A percentile compares a stretch with the other conserved stretches of the same genome.
Evolutionary conservation across 2,329 filamentous ascomycete species (phyloP).

Genomic region (Coniella lustricola): DNA sequence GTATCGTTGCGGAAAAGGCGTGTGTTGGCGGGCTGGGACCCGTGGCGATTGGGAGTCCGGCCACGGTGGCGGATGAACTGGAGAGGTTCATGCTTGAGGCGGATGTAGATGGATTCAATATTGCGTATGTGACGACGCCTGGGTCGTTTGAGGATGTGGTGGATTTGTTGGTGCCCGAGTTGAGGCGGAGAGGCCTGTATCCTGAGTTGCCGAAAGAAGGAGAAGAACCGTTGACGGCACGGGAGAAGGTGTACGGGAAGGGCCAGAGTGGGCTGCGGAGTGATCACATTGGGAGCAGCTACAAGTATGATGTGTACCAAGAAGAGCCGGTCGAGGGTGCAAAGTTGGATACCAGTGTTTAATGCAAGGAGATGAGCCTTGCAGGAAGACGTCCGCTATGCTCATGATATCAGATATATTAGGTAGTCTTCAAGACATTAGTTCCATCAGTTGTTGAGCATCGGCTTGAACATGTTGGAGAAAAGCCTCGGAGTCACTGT

Average conservation of each 20-base stretch:
- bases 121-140: conserved; percentile 42
- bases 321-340: conserved; percentile 34
- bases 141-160: conserved; percentile 46
- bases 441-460: too few relatives aligned
- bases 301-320: conserved; percentile 56
- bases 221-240: conserved; percentile 37
- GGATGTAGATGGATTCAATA: conserved; percentile 27
- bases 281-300: conserved; percentile 52
- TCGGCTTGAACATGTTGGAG: too few relatives aligned
- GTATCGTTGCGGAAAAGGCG: conserved; percentile 37
- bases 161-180: conserved; percentile 40
- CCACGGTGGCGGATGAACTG: conserved; percentile 39
- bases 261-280: conserved; percentile 49
- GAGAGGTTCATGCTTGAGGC: conserved; percentile 35
- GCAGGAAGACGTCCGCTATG: too few relatives aligned
- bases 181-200: conserved; percentile 34
- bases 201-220: conserved; percentile 18
- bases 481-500: too few relatives aligned
- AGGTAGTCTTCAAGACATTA: too few relatives aligned
- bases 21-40: conserved; percentile 43
- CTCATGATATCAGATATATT: neutral
- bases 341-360: neutral
- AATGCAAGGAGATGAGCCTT: too few relatives aligned
- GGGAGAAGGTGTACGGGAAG: conserved; percentile 56
- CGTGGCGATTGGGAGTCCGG: conserved; percentile 37